Conservation (phyloP, 306 rosid genomes). For the Abrus precatorius region DNA sequence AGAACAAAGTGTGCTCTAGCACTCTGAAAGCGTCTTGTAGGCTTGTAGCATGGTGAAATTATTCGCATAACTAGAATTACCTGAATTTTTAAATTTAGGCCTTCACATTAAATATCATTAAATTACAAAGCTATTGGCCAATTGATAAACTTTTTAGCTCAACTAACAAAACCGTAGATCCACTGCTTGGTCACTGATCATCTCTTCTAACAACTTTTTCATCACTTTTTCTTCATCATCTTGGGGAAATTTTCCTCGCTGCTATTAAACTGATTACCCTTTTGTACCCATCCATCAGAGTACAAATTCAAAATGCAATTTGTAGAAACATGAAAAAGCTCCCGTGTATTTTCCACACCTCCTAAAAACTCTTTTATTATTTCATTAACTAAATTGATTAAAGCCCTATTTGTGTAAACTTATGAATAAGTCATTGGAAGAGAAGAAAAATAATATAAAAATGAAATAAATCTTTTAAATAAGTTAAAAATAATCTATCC, state of each 20-base stretch:
- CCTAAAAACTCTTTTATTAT: no score
- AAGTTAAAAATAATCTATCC: no score
- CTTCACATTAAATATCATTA: background rate
- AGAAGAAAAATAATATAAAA: no score
- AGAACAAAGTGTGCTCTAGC: constrained; percentile 33
- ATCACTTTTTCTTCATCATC: background rate
- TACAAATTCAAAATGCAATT: background rate
- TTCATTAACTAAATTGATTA: no score
- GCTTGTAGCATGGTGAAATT: constrained; percentile 24
- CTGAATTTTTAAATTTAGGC: background rate
- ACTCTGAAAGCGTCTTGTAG: background rate
- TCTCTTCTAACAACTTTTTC: background rate
- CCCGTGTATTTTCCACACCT: no score
- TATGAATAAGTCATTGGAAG: no score
- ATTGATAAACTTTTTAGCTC: background rate
- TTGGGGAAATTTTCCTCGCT: background rate
- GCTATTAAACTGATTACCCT: background rate
- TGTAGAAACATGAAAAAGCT: background rate
- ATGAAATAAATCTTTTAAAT: no score
- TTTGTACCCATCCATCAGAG: background rate
- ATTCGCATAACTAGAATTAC: constrained; percentile 22
- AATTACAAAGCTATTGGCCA: background rate
- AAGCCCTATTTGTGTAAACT: no score
- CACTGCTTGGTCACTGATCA: background rate
- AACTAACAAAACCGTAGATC: constrained; percentile 18